phyloP scores from a whole-genome alignment of 345 rosid genomes.

The Boechera divaricarpa region DNA sequence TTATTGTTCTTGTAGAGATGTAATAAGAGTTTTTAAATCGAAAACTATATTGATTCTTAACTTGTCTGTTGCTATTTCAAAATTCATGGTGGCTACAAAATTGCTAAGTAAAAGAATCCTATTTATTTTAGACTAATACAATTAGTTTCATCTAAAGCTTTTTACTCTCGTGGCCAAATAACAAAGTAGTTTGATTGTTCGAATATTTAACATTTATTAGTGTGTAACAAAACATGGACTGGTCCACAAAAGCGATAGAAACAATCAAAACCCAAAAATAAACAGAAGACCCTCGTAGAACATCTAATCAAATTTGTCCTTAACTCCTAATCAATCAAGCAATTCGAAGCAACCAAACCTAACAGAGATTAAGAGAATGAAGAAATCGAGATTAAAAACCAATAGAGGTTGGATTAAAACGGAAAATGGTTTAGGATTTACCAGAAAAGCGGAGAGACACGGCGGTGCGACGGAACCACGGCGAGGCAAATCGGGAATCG shows the following conservation, averaged over 20 bases:
- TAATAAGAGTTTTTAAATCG: background rate
- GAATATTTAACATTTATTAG: background rate
- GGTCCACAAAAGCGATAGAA: constrained; percentile 39
- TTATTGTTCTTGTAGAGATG: background rate
- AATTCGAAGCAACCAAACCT: too few species aligned
- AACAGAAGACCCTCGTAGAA: constrained; percentile 34
- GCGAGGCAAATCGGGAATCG: too few species aligned
- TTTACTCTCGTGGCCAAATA: background rate
- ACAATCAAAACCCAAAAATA: constrained; percentile 35
- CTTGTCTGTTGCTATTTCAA: background rate
- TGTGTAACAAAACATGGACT: constrained; percentile 33
- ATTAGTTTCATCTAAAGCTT: background rate
- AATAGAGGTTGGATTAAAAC: too few species aligned
- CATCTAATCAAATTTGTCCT: constrained; percentile 39
- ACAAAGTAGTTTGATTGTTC: constrained; percentile 26
- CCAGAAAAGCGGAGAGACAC: too few species aligned
- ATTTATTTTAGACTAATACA: background rate
- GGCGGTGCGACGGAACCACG: too few species aligned
- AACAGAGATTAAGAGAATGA: too few species aligned
- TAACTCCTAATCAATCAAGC: background rate
- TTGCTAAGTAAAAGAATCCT: background rate
- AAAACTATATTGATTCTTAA: background rate
- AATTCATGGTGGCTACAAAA: background rate
- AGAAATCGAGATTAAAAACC: too few species aligned
- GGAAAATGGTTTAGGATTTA: too few species aligned